Conservation (phyloP, 331 rosid genomes). For the Acacia pycnantha region DNA sequence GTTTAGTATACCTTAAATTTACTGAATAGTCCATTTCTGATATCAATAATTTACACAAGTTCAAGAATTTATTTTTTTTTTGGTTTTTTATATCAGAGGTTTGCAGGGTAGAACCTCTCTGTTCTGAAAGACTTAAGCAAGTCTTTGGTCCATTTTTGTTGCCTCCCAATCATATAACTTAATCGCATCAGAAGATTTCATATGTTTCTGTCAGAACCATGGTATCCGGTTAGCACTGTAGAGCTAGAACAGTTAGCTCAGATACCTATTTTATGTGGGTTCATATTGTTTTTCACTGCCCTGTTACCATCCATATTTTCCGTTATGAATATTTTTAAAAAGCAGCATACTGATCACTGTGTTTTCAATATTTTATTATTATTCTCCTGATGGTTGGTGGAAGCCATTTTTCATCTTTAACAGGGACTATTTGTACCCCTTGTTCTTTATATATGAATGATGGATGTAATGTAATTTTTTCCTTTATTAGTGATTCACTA, state of each 20-base stretch:
- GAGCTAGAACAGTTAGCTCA: not conserved
- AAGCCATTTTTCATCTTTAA: not conserved
- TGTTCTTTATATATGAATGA: not conserved
- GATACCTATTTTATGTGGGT: not conserved
- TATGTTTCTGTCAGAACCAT: too few species aligned
- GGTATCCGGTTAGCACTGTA: too few species aligned
- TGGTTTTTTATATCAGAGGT: not conserved
- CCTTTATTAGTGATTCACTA: not conserved
- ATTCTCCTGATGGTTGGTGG: not conserved
- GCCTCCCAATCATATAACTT: too few species aligned
- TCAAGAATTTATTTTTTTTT: too few species aligned
- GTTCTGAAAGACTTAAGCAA: not conserved
- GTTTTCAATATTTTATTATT: not conserved
- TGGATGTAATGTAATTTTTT: not conserved
- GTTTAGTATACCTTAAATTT: not conserved
- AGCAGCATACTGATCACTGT: not conserved
- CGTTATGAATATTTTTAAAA: not conserved
- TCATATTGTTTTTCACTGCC: not conserved
- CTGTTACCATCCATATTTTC: not conserved
- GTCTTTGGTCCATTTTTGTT: not conserved
- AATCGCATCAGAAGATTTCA: not conserved
- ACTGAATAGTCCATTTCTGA: not conserved
- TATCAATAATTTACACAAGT: not conserved
- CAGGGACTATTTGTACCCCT: not conserved
- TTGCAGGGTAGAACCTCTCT: not conserved